Base-by-base conservation (phyloP, 2,329 filamentous ascomycete genomes). In the Arthrobotrys sphaeroides region DNA sequence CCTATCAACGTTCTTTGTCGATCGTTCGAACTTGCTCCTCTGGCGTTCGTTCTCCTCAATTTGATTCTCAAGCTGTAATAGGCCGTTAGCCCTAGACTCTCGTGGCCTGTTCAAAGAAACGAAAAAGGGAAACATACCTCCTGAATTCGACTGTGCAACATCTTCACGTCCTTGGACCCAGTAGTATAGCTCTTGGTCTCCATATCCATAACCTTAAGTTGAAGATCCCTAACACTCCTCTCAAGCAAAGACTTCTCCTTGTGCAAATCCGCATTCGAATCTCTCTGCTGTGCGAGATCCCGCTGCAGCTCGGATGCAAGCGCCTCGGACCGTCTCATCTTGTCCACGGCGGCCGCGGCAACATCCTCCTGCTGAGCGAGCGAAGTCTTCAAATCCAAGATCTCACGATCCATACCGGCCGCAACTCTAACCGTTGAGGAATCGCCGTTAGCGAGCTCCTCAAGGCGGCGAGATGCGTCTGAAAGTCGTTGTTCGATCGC, bases 101-200 rank as follows among this genome's bases (percentile, higher is more conserved):
- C n/a, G n/a, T n/a, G n/a, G n/a, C n/a, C 22, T 12, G 5, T 26
- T 31, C 1, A 24, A 49, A 10, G 78, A 67, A 45, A 51, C 70
- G 72, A 66, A 78, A 40, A 78, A n/a, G 28, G 47, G 42, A 38
- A 28, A 82, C 88, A 87, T 86, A 96, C 94, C 87, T 98, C 94
- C 84, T 97, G 93, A 78, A 99, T 93, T 59, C 94, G 89, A 81
- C 93, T 94, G 83, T 97, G 92, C 80, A 98, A 84, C 85, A 97
- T 98, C 81, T 95, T 91, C 79, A 98, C 92, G 83, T 98, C 94
- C 80, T 97, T 93, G 82, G 94, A 97, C 22, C 92, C 92, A 78
- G 90, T 96, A 18, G 94, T 95, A 84, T 96, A 98, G 62, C 94
- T 93, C 85, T 98, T 98, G 45, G 95, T 98, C 84, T 99, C 94